These are phyloP conservation scores for Bipolaris bicolor DNA, from an alignment of 2,329 filamentous ascomycete genomes.

Conservation along the genomic window DNA sequence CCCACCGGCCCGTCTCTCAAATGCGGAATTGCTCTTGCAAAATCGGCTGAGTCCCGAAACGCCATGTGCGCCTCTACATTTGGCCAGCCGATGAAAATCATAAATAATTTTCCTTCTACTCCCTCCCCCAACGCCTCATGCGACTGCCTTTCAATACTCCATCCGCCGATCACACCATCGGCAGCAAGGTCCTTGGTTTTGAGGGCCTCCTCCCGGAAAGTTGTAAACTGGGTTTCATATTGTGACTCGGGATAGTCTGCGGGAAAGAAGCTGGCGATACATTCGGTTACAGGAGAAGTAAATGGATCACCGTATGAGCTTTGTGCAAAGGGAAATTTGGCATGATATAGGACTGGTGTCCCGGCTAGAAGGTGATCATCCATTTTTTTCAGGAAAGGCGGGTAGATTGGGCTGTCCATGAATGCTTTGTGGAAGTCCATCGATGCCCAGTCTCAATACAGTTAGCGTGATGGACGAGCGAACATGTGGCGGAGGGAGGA, in stretches of 20 bases:
- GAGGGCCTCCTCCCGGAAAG: constrained; percentile 47
- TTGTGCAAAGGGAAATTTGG: constrained; percentile 31
- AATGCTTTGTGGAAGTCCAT: constrained; percentile 51
- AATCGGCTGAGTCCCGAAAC: constrained; percentile 54
- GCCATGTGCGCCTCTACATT: constrained; percentile 57
- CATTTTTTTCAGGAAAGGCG: constrained; percentile 46
- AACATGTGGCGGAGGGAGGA: no score
- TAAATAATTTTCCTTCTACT: constrained; percentile 48
- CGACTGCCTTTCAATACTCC: constrained; percentile 44
- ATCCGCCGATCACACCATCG: constrained; percentile 38
- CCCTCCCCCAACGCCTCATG: constrained; percentile 26
- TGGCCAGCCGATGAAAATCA: constrained; percentile 59
- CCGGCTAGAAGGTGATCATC: constrained; percentile 34
- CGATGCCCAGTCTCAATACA: constrained; percentile 52
- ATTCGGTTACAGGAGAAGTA: constrained; percentile 58
- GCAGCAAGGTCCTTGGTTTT: constrained; percentile 37
- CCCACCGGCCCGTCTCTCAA: constrained; percentile 53
- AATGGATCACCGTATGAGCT: constrained; percentile 30
- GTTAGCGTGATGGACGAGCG: neutral
- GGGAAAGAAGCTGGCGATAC: constrained; percentile 54
- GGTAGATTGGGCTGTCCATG: constrained; percentile 46
- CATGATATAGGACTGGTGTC: constrained; percentile 42
- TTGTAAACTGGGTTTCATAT: constrained; percentile 40
- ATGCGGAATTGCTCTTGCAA: constrained; percentile 50
- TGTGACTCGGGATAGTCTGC: constrained; percentile 32